Base-by-base conservation (phyloP, 169 alveolate genomes). In the Cystoisospora suis region DNA sequence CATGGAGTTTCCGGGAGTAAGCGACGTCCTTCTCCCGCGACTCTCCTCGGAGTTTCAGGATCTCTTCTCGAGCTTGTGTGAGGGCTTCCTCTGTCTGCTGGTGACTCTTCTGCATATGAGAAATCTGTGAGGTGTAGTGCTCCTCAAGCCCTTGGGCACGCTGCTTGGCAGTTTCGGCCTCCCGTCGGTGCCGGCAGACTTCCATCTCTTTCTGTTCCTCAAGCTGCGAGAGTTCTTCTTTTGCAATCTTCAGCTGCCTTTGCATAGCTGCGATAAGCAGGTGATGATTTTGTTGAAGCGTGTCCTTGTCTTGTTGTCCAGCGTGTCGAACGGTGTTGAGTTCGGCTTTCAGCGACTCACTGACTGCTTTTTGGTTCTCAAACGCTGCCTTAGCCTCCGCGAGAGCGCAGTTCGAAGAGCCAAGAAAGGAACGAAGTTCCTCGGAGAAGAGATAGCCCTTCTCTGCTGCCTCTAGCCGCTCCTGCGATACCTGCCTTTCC, bases 61-160 rank as follows among this genome's bases (percentile, higher is more conserved):
- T 65, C n/a, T 65, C 77, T n/a, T 12, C 36, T 65, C 15, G 77
- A 23, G 77, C 77, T n/a, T 65, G 77, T 65, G n/a, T 65, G 6
- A 65, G n/a, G 36, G 77, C 77, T 65, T 65, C 77, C 45, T 20
- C 42, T 1, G 23, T 23, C n/a, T 12, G 45, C 12, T 65, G 27
- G 77, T n/a, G 34, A 23, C 40, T 20, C 77, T 36, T 44, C 77
- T 65, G 77, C 77, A 65, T 5, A 44, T 9, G 77, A n/a, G 20
- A 44, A n/a, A 65, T 15, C 77, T n/a, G 44, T 36, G 77, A 36
- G n/a, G 77, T 65, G 44, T 65, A 65, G 27, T 65, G 77, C 77
- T 65, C 45, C 45, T 65, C 77, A 12, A 65, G 77, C n/a, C 34
- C 44, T n/a, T 65, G n/a, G 5, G 77, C 77, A 23, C 34, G 77